A percentile compares a stretch with the other conserved stretches of the same genome.
These are phyloP conservation scores for Tylopilus plumbeoviolaceoides DNA, from an alignment of 768 basidiomycete species.

Conservation along the genomic window DNA sequence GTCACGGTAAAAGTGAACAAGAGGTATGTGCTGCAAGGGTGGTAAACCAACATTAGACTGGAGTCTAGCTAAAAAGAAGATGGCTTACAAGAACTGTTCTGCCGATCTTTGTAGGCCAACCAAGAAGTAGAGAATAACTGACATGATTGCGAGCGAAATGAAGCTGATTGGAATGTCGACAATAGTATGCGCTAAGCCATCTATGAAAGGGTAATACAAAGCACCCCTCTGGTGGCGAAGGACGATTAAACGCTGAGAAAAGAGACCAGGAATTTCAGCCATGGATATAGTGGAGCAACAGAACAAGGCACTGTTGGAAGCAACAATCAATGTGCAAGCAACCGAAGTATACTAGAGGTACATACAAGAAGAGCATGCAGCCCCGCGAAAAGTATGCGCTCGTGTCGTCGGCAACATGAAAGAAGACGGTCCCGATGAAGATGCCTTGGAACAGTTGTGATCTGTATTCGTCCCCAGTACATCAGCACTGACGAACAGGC, in stretches of 20 bases:
- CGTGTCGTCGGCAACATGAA: constrained; percentile 34
- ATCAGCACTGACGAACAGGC: constrained; percentile 1
- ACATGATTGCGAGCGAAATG: constrained; percentile 9
- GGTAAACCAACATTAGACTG: no score
- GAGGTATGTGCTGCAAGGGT: no score
- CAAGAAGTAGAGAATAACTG: constrained; percentile 16
- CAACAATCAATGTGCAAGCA: neutral
- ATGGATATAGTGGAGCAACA: constrained; percentile 50
- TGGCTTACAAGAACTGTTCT: constrained; percentile 19
- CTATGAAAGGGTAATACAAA: constrained; percentile 48
- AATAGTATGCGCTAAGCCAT: constrained; percentile 39
- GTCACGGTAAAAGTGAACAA: constrained; percentile 51
- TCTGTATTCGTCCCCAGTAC: constrained; percentile 27
- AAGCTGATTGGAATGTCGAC: constrained; percentile 44
- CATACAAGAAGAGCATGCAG: constrained; percentile 73
- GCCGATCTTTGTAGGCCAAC: constrained; percentile 16
- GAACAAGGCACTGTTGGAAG: constrained; percentile 40
- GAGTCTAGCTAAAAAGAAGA: neutral
- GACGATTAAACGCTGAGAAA: constrained; percentile 41
- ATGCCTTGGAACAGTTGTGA: constrained; percentile 25
- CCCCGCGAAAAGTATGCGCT: constrained; percentile 50
- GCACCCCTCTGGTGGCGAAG: constrained; percentile 40
- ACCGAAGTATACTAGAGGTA: neutral
- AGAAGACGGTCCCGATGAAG: constrained; percentile 38
- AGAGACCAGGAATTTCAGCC: constrained; percentile 49